Percentiles rank a stretch among this genome's conserved stretches.
Conservation (phyloP, 192 early-diverging fungal species). For the Coemansia sp. region DNA sequence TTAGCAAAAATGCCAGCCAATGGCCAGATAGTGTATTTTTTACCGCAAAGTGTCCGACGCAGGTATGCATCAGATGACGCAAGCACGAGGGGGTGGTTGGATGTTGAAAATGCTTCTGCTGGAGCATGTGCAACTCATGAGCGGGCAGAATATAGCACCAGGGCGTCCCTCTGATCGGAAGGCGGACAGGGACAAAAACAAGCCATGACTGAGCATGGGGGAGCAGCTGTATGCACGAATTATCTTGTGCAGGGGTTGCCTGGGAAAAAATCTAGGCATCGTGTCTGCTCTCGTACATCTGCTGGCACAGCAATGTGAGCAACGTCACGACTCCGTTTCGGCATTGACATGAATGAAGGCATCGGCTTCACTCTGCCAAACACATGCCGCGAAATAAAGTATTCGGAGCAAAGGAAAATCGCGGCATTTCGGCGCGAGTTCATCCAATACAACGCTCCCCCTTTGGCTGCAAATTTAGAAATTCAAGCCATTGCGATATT, state of each 20-base stretch:
- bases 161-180: not conserved
- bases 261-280: constrained; percentile 9
- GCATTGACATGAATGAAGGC: constrained; percentile 7
- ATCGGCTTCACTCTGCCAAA: not conserved
- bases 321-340: constrained; percentile 2
- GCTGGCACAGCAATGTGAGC: not conserved
- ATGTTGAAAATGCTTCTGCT: not conserved
- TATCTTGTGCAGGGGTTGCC: constrained; percentile 16
- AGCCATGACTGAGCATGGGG: not conserved
- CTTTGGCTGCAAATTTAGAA: constrained; percentile 2
- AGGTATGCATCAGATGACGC: constrained; percentile 2
- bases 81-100: not conserved
- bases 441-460: constrained; percentile 3
- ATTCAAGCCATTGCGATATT: not conserved
- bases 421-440: not conserved
- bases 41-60: not conserved
- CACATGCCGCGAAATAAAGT: constrained; percentile 3
- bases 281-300: not conserved
- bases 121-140: constrained; percentile 1
- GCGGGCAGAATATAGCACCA: constrained; percentile 1
- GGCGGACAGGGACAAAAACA: not conserved
- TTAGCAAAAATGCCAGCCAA: not conserved
- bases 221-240: constrained; percentile 12
- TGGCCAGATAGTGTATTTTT: not conserved
- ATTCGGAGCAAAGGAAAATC: not conserved